phyloP scores from a whole-genome alignment of 1,284 basidiomycete genomes.

The Cutaneotrichosporon sp. region DNA sequence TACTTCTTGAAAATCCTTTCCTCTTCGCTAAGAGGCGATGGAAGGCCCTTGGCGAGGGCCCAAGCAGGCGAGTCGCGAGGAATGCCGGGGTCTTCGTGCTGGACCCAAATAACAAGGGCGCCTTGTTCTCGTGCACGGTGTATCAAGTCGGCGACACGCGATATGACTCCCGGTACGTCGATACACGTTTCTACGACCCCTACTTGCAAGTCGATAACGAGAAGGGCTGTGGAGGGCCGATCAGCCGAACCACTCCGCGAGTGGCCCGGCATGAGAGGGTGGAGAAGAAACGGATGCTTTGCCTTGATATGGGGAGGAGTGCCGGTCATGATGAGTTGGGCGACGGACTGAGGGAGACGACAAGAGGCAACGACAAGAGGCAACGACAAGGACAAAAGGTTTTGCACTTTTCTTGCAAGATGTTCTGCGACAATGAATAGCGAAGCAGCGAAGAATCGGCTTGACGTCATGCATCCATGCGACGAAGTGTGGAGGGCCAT shows the following conservation, averaged over 20 bases:
- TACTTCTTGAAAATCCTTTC: not conserved
- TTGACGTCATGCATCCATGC: no score
- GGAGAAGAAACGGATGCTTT: not conserved
- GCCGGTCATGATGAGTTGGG: no score
- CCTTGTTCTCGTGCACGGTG: not conserved
- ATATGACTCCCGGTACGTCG: not conserved
- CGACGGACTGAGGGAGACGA: no score
- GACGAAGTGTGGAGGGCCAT: no score
- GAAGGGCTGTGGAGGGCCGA: not conserved
- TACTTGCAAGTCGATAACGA: slow-evolving; percentile 10
- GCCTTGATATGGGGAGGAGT: not conserved
- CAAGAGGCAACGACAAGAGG: no score
- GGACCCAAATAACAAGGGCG: slow-evolving; percentile 8
- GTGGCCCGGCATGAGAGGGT: not conserved
- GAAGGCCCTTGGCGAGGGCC: slow-evolving; percentile 1
- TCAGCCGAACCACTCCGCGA: not conserved
- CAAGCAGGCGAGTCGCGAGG: not conserved
- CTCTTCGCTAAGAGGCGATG: not conserved
- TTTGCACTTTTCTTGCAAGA: no score
- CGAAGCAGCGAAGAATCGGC: no score
- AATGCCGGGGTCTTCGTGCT: slow-evolving; percentile 1
- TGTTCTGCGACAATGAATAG: no score
- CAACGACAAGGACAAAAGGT: no score
- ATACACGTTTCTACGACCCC: not conserved
- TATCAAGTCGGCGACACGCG: not conserved